A percentile compares a stretch with the other conserved stretches of the same genome.
phyloP scores from a whole-genome alignment of 495 filamentous ascomycete species.

The Viridothelium virens region DNA sequence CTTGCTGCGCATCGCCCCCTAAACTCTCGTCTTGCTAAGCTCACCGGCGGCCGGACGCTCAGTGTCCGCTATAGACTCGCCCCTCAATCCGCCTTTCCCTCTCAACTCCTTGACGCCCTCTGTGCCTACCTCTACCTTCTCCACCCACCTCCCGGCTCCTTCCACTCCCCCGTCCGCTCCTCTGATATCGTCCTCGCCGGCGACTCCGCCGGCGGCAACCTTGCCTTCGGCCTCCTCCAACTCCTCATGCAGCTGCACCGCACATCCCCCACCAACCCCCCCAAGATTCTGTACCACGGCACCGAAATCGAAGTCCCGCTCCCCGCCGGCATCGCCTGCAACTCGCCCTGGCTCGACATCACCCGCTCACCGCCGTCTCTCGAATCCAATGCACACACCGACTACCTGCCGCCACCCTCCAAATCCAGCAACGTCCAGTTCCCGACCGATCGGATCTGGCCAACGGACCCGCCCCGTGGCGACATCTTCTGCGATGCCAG shows the following conservation, averaged over 20 bases:
- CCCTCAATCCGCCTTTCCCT: conserved; percentile 48
- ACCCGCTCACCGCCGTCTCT: conserved; percentile 66
- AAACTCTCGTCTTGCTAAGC: conserved; percentile 41
- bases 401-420: conserved; percentile 58
- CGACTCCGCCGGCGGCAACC: conserved; percentile 83
- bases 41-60: conserved; percentile 55
- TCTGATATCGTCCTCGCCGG: conserved; percentile 70
- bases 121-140: conserved; percentile 75
- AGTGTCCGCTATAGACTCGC: conserved; percentile 82
- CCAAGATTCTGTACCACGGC: conserved; percentile 57
- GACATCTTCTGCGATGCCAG: conserved; percentile 60
- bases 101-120: conserved; percentile 72
- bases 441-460: conserved; percentile 61
- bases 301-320: conserved; percentile 51
- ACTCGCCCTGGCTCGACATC: conserved; percentile 72
- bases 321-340: conserved; percentile 58
- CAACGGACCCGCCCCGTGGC: conserved; percentile 56
- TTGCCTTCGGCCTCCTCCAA: conserved; percentile 64
- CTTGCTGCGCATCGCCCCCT: conserved; percentile 53
- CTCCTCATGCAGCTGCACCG: conserved; percentile 64
- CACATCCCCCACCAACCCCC: conserved; percentile 26
- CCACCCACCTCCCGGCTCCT: conserved; percentile 64
- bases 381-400: conserved; percentile 52
- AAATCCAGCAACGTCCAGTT: conserved; percentile 32
- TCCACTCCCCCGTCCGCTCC: conserved; percentile 61